Evolutionary conservation across 306 rosid species (phyloP).

Genomic region (Dryas drummondii): DNA sequence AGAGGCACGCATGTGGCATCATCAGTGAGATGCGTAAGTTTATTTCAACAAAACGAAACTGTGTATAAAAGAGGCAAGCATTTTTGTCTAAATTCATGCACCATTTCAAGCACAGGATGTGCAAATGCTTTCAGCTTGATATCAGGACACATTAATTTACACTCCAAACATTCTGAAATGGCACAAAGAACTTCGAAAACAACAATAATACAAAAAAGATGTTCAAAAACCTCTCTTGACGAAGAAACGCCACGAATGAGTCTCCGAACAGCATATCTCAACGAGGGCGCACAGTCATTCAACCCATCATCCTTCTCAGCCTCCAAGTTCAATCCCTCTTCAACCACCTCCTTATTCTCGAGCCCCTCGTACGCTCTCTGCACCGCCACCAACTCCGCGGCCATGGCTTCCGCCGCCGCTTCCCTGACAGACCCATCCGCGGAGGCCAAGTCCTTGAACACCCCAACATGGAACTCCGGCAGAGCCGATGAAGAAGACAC

Average conservation of each 20-base stretch:
- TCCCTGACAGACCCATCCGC: conserved; percentile 49
- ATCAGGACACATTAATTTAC: not conserved
- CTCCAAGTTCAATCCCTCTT: conserved; percentile 71
- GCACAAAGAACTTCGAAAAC: not conserved
- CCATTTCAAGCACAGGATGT: not conserved
- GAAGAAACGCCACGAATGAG: conserved; percentile 95
- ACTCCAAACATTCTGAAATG: too few relatives aligned
- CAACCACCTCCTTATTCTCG: conserved; percentile 53
- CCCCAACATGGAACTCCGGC: conserved; percentile 86
- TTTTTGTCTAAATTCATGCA: not conserved
- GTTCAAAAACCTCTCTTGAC: conserved; percentile 66
- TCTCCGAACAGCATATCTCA: conserved; percentile 84
- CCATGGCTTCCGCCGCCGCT: conserved; percentile 63
- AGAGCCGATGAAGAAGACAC: conserved; percentile 29
- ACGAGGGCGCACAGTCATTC: conserved; percentile 91
- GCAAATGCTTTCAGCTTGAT: not conserved
- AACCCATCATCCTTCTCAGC: conserved; percentile 93
- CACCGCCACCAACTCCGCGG: conserved; percentile 65
- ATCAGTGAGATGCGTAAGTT: not conserved
- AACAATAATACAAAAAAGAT: not conserved
- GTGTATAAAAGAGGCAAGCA: not conserved
- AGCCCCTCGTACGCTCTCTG: conserved; percentile 66
- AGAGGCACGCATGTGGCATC: conserved; percentile 1
- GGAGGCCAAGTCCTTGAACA: conserved; percentile 80
- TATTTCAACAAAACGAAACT: not conserved